These are phyloP conservation scores for Phlyctochytrium arcticum DNA, from an alignment of 192 early-diverging fungal genomes.

Conservation along the genomic window DNA sequence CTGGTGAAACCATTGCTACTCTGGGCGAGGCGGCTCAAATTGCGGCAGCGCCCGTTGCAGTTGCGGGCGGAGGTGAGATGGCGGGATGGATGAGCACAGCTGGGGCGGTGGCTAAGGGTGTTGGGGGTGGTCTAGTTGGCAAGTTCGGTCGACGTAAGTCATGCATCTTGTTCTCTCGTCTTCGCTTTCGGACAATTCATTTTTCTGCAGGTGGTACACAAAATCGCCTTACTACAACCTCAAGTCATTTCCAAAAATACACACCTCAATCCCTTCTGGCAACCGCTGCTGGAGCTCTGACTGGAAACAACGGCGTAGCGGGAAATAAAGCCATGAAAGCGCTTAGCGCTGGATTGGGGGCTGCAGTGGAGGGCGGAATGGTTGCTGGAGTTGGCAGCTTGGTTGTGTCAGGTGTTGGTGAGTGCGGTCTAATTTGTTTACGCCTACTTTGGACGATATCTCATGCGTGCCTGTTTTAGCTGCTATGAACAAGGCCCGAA, in stretches of 20 bases:
- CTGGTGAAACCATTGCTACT: constrained; percentile 25
- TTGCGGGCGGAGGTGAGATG: constrained; percentile 23
- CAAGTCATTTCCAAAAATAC: not conserved
- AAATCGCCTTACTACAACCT: constrained; percentile 7
- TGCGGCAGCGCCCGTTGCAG: constrained; percentile 14
- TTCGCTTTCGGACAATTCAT: not conserved
- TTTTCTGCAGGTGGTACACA: constrained; percentile 16
- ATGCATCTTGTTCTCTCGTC: constrained; percentile 5
- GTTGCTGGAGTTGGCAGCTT: constrained; percentile 29
- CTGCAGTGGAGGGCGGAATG: constrained; percentile 28
- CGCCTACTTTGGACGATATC: not conserved
- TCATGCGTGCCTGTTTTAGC: not conserved
- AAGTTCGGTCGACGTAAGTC: constrained; percentile 31
- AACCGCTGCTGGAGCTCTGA: constrained; percentile 6
- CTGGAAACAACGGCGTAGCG: not conserved
- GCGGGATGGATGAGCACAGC: constrained; percentile 22
- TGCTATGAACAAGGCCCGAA: too few species aligned
- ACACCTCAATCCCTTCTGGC: constrained; percentile 15
- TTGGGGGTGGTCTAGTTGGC: constrained; percentile 21
- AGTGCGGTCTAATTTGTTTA: too few species aligned
- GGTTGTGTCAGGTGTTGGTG: constrained; percentile 28
- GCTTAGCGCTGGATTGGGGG: constrained; percentile 17
- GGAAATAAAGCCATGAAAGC: constrained; percentile 16
- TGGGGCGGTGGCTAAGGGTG: constrained; percentile 24
- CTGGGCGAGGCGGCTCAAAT: constrained; percentile 31